Evolutionary conservation across 1,284 basidiomycete species (phyloP), one percentile per base, ranked within the genome.

Genomic region (Malassezia caprae): DNA sequence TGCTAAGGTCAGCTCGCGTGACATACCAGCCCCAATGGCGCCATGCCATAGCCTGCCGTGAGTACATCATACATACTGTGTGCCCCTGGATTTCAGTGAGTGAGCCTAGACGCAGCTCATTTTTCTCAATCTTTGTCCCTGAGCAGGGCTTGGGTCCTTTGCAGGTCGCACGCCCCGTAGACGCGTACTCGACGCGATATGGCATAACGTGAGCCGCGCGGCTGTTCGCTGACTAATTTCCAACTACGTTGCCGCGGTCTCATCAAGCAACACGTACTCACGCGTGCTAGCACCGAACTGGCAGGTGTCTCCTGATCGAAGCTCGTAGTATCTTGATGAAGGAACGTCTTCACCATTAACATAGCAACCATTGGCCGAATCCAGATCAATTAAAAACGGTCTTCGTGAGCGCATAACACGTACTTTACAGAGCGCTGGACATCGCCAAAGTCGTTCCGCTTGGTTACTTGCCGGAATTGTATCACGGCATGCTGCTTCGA

Each of bases 401-500:
- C 58, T 56, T 23, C 30, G 43, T 41, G 13, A 51, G 46, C n/a
- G 15, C 10, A 8, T 2, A 39, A 51, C 7, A 51, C 53, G 13
- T 43, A 60, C 58, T 61, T 56, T 15, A 68, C 58, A 21, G 44
- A 52, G 39, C 59, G 79, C 69, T 87, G 89, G 8, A 81, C 78
- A 51, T 81, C 82, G 2, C 93, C 93, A 66, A 84, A 88, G 72
- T 96, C 90, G 73, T 93, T 87, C 68, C 85, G 87, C 66, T 87
- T 83, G 60, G 82, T 82, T 2, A 93, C 81, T 68, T 86, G 84
- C 21, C 93, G 86, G 77, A 87, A 90, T 77, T 99, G 94, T 34
- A 98, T 85, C 4, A 85, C 94, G 21, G 93, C 91, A 71, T 99
- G 94, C 74, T 99, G 94, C 74, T 99, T 99, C 0, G 93, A 98